Evolutionary conservation across 2,329 filamentous ascomycete genomes (phyloP), one percentile per base, ranked within the genome.

Genomic region (Curvularia lunata): DNA sequence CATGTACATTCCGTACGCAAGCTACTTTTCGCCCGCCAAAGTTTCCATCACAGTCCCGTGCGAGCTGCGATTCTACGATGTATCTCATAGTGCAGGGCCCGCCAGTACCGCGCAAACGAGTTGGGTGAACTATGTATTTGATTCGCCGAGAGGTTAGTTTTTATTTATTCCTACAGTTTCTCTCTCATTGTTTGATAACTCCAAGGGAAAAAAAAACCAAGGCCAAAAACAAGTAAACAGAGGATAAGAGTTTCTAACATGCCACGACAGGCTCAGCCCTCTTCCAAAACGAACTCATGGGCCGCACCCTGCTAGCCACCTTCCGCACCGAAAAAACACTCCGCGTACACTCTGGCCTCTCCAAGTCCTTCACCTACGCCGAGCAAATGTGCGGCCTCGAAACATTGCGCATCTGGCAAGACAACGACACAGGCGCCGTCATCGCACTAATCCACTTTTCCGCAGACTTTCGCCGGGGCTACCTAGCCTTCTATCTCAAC

Each of bases 351-450:
- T 75, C 79, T 53, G 79, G 80, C 5, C 48, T 81, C 18, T 68
- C 72, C 19, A 73, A 76, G 1, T 71, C 76, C 0, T 78, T 81
- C 52, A 70, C 77, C 3, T 80, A 81, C 54, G 77, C 80, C 52
- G 79, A 81, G 61, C 80, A 82, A 63, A 80, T 82, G 71, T 80
- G 80, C 52, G 80, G 77, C 19, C 78, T 81, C 57, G 80, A 82
- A 57, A 79, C 79, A 34, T 70, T 82, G 2, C 73, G 80, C 4
- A 66, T 82, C 0, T 82, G 80, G 80, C 75, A 80, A 59, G 79
- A 82, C 45, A 74, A 78, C 23, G 76, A 75, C 0, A 74, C 69
- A 0, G 76, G 75, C 18, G 80, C 78, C 19, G 72, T 82, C 18
- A 70, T 82, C 30, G 79, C 76, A 0, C 68, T 81, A 4, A 77